Base-by-base conservation (phyloP, 108 stramenopile species). In the Craspedostauros australis region DNA sequence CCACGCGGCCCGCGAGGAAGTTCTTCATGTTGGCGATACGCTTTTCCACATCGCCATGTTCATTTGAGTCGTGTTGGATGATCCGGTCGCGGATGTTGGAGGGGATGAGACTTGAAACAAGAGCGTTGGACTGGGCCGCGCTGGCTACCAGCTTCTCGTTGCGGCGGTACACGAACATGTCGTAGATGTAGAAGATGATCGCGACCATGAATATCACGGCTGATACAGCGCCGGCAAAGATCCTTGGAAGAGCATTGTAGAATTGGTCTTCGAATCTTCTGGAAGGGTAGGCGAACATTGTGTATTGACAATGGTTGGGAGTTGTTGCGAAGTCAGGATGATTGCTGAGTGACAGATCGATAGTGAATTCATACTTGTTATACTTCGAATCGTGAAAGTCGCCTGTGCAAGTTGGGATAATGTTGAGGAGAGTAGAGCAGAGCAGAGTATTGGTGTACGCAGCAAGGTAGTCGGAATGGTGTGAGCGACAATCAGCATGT, bases 351-450 rank as follows among this genome's bases (percentile, higher is more conserved):
- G n/a, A n/a, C n/a, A n/a, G n/a, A n/a, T n/a, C n/a, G n/a, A n/a
- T n/a, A n/a, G n/a, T n/a, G n/a, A n/a, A n/a, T n/a, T n/a, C n/a
- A 6, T 49, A 50, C 4, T 55, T 33, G 26, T 67, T 45, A 45
- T 72, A 84, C 11, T 57, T 50, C 11, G 33, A 23, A 44, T 84
- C 79, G 44, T 84, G 76, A 14, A 48, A 26, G 46, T 84, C 83
- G 14, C 79, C 79, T n/a, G n/a, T n/a, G n/a, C n/a, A n/a, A n/a
- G n/a, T n/a, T n/a, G n/a, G n/a, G n/a, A n/a, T n/a, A n/a, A n/a
- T n/a, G n/a, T n/a, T n/a, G n/a, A n/a, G n/a, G n/a, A n/a, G n/a
- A n/a, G n/a, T n/a, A n/a, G n/a, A n/a, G n/a, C n/a, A n/a, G n/a
- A n/a, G n/a, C n/a, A n/a, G n/a, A n/a, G n/a, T n/a, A n/a, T n/a